Conservation (phyloP, 257 asterid genomes). For the Agastache rugosa region DNA sequence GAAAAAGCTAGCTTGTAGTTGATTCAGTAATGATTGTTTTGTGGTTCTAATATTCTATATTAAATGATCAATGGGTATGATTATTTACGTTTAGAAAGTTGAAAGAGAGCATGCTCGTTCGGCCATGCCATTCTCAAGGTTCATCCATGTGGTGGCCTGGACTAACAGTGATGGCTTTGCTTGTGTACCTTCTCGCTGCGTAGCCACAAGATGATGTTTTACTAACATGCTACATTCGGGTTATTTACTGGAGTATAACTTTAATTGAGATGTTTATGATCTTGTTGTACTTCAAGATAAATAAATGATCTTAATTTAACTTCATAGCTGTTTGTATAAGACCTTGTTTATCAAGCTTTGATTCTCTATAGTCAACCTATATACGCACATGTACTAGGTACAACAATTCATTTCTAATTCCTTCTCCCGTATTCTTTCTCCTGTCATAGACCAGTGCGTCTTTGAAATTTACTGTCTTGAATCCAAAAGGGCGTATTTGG, state of each 20-base stretch:
- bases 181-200: not conserved
- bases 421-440: conserved; percentile 24
- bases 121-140: conserved; percentile 18
- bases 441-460: conserved; percentile 93
- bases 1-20: not conserved
- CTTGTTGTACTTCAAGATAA: conserved; percentile 9
- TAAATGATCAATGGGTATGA: not conserved
- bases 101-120: not conserved
- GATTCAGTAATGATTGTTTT: conserved; percentile 16
- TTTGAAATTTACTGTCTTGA: conserved; percentile 87
- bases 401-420: not conserved
- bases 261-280: conserved; percentile 7
- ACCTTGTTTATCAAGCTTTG: conserved; percentile 14
- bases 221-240: conserved; percentile 9
- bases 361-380: conserved; percentile 2
- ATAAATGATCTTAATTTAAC: conserved; percentile 3
- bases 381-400: conserved; percentile 1
- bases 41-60: not conserved
- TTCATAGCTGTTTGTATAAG: conserved; percentile 7
- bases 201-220: not conserved
- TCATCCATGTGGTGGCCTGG: conserved; percentile 9
- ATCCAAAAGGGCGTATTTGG: conserved; percentile 98
- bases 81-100: not conserved
- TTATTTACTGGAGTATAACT: not conserved
- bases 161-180: not conserved